Conservation (phyloP, 495 filamentous ascomycete species). For the Aspergillus sclerotiicarbonarius region DNA sequence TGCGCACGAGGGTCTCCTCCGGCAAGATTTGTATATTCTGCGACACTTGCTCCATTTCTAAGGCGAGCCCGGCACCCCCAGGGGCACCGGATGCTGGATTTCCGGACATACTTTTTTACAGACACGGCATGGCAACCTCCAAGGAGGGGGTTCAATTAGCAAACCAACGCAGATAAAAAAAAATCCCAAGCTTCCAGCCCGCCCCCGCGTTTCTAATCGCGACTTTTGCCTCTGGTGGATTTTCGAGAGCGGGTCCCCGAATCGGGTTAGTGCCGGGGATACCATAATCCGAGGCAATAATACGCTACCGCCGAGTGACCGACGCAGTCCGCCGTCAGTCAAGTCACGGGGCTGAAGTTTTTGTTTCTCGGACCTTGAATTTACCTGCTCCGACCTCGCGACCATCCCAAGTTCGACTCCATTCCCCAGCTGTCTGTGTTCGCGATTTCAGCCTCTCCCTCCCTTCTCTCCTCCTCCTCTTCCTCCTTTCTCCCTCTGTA, state of each 20-base stretch:
- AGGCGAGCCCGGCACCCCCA: constrained; percentile 5
- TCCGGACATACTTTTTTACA: constrained; percentile 24
- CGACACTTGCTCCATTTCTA: constrained; percentile 37
- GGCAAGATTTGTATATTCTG: constrained; percentile 39
- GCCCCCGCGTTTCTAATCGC: constrained; percentile 18
- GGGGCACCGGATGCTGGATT: constrained; percentile 18
- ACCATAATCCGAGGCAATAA: constrained; percentile 23
- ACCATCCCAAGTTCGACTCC: not conserved
- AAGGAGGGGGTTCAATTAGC: constrained; percentile 4
- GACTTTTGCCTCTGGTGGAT: constrained; percentile 24
- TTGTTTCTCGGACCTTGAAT: constrained; percentile 29
- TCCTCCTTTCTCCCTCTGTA: constrained; percentile 21
- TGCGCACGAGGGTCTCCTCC: constrained; percentile 34
- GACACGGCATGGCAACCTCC: constrained; percentile 19
- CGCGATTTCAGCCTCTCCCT: not conserved
- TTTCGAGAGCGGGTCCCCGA: constrained; percentile 28
- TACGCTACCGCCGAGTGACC: no score
- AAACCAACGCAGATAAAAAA: constrained; percentile 3
- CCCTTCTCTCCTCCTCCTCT: constrained; percentile 10
- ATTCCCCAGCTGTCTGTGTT: not conserved
- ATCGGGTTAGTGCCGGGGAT: constrained; percentile 29
- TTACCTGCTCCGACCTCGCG: not conserved
- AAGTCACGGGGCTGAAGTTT: constrained; percentile 47
- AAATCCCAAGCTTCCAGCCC: constrained; percentile 6
- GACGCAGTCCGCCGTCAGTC: constrained; percentile 8